Conservation (phyloP, 495 filamentous ascomycete species). For the Tricharina praecox region DNA sequence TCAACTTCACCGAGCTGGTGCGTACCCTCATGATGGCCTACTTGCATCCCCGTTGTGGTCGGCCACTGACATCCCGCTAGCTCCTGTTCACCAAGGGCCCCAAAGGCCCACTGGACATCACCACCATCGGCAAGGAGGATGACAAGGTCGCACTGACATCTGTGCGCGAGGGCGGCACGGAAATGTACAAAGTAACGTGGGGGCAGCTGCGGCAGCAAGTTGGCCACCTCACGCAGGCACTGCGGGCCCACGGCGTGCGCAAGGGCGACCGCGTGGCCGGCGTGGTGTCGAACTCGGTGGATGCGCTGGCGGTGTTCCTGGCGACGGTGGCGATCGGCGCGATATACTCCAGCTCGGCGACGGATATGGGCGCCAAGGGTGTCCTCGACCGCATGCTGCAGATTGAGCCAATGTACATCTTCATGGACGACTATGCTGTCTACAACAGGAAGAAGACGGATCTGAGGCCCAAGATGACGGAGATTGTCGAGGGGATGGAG, state of each 20-base stretch:
- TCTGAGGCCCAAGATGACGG: slow-evolving; percentile 50
- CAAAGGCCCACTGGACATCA: slow-evolving; percentile 21
- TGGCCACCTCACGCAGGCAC: slow-evolving; percentile 40
- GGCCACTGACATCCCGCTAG: too few species aligned
- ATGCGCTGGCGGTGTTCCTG: slow-evolving; percentile 49
- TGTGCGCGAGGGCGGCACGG: slow-evolving; percentile 49
- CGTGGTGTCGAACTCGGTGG: slow-evolving; percentile 54
- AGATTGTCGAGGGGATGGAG: slow-evolving; percentile 44
- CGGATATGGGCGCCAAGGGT: slow-evolving; percentile 64
- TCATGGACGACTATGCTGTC: slow-evolving; percentile 59
- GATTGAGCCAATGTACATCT: slow-evolving; percentile 53
- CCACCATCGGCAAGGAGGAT: slow-evolving; percentile 47
- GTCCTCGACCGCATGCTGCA: slow-evolving; percentile 57
- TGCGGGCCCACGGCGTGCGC: slow-evolving; percentile 43
- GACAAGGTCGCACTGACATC: slow-evolving; percentile 50
- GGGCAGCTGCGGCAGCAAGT: slow-evolving; percentile 40
- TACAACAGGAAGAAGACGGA: slow-evolving; percentile 66
- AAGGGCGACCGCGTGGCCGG: slow-evolving; percentile 57
- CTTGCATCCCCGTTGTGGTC: too few species aligned
- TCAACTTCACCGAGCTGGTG: slow-evolving; percentile 52
- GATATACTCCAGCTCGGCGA: slow-evolving; percentile 53
- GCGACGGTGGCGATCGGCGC: slow-evolving; percentile 49
- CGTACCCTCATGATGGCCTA: too few species aligned
- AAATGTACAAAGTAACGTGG: slow-evolving; percentile 44
- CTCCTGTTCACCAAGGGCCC: slow-evolving; percentile 16